A percentile compares a stretch with the other conserved stretches of the same genome.
Conservation (phyloP, 2,329 filamentous ascomycete genomes). For the Coniochaeta sp. region DNA sequence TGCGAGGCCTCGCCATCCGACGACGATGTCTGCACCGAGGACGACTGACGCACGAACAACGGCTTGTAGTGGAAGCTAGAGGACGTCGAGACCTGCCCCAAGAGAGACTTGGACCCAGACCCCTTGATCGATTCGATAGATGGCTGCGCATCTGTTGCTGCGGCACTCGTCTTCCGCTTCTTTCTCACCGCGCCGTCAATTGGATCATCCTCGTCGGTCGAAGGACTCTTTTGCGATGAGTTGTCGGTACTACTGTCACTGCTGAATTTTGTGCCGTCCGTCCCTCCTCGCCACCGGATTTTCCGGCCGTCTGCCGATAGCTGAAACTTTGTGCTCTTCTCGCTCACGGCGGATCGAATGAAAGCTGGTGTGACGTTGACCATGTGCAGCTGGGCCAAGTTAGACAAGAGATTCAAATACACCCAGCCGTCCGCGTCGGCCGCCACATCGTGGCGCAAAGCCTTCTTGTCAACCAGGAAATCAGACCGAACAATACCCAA, state of each 20-base stretch:
- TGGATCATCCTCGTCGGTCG: constrained; percentile 35
- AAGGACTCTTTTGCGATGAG: constrained; percentile 35
- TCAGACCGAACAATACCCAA: constrained; percentile 60
- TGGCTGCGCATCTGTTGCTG: constrained; percentile 23
- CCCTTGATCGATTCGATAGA: constrained; percentile 15
- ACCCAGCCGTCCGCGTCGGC: constrained; percentile 70
- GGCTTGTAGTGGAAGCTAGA: constrained; percentile 57
- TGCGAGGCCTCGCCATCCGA: constrained; percentile 38
- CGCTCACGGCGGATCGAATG: constrained; percentile 62
- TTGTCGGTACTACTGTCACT: constrained; percentile 52
- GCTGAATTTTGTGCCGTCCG: constrained; percentile 55
- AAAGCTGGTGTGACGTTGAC: constrained; percentile 76
- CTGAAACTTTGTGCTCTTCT: constrained; percentile 69
- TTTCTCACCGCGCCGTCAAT: constrained; percentile 36
- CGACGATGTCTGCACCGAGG: constrained; percentile 35
- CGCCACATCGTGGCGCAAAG: constrained; percentile 36
- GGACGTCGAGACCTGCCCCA: constrained; percentile 26
- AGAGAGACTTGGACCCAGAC: constrained; percentile 31
- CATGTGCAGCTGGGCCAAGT: constrained; percentile 78
- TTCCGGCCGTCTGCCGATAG: constrained; percentile 71
- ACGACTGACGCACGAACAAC: constrained; percentile 46
- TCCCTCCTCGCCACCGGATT: constrained; percentile 70
- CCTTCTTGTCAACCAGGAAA: constrained; percentile 33
- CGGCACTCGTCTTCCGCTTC: constrained; percentile 33
- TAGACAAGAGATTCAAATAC: constrained; percentile 72